Conservation (phyloP, 176 grass and related monocot species). For the Triticum dicoccoides region DNA sequence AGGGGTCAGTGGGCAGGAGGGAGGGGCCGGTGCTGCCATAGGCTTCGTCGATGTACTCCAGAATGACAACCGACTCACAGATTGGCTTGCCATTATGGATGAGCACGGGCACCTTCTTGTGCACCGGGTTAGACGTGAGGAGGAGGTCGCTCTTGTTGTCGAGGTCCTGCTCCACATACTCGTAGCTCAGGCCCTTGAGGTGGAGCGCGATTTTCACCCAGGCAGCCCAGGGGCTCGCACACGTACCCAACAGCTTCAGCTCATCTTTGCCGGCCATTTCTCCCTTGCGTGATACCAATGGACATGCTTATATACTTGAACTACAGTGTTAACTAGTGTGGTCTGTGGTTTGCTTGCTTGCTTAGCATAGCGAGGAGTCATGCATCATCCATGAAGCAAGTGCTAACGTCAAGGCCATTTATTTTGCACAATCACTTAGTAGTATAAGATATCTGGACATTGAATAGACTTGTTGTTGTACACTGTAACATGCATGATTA, state of each 20-base stretch:
- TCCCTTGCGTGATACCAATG: too few species aligned
- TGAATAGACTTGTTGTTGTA: not conserved
- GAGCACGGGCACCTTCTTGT: conserved; percentile 53
- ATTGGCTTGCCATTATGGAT: conserved; percentile 30
- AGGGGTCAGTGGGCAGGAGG: too few species aligned
- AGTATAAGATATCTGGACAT: not conserved
- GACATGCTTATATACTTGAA: too few species aligned
- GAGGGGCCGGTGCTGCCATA: not conserved
- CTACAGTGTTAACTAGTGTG: not conserved
- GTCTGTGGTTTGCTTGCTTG: not conserved
- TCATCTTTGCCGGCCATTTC: too few species aligned
- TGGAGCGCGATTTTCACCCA: conserved; percentile 36
- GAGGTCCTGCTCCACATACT: conserved; percentile 28
- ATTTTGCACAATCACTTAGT: not conserved
- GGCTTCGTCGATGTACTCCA: not conserved
- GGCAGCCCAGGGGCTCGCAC: conserved; percentile 12
- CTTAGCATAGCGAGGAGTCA: not conserved
- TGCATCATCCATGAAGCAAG: not conserved
- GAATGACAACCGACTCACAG: conserved; percentile 32
- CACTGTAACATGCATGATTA: too few species aligned
- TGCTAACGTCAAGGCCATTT: not conserved
- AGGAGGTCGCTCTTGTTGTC: conserved; percentile 51
- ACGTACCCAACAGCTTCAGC: conserved; percentile 36
- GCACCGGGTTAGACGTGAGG: conserved; percentile 40
- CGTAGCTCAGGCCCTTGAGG: conserved; percentile 26